Evolutionary conservation across 1,284 basidiomycete genomes (phyloP), one percentile per base, ranked within the genome.

Genomic region (Melanopsichium pennsylvanicum): DNA sequence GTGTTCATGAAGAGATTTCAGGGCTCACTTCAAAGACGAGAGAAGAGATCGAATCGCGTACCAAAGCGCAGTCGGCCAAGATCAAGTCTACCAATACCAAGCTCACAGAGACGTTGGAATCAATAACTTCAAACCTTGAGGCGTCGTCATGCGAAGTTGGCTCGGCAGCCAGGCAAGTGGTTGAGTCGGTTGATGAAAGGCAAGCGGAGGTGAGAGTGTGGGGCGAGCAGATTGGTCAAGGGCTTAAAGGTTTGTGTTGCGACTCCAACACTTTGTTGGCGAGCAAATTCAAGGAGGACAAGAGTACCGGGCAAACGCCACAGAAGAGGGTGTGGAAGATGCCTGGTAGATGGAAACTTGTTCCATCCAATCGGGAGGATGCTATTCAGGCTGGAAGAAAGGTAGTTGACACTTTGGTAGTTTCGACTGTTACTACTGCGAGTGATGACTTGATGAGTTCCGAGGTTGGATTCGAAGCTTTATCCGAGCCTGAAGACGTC

Each of bases 241-340:
- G 41, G 22, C 27, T 68, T 29, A 35, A 35, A 12, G 58, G 31
- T 10, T 37, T 67, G 29, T 27, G 21, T 10, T 33, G 45, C 6
- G 64, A 68, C 31, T 64, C 67, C 23, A 52, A 39, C 4, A 16
- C 40, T 9, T 50, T 67, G 46, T 23, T 61, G 31, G 44, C n/a
- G n/a, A 34, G 45, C 19, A 49, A 36, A n/a, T 52, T 56, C 13
- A 54, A 46, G 21, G 33, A 56, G 35, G 55, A 72, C 29, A 55
- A 33, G 26, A 47, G 70, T 18, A 74, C 75, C 10, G 74, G 72
- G 12, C 47, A 57, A n/a, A 78, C 75, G 19, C 74, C 74, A 26
- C 64, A 69, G 44, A 74, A 74, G 38, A 62, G 56, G 12, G 46
- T 27, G 16, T 70, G 59, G 58, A 49, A 59, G 39, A 34, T 69